Conservation (phyloP, 805 yeast species). For the Lachancea dasiensis region DNA sequence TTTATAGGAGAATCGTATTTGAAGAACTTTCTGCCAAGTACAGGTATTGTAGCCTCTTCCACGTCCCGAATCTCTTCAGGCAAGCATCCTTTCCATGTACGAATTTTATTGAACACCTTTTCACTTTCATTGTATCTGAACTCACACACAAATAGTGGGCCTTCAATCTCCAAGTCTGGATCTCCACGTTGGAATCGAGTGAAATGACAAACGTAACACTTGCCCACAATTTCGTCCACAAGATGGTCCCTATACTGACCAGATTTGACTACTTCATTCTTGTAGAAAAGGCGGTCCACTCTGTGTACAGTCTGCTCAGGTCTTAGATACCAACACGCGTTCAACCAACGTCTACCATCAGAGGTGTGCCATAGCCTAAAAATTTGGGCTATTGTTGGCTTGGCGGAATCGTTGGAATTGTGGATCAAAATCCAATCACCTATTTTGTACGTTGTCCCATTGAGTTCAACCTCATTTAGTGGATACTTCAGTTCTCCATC, state of each 20-base stretch:
- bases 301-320: conserved; percentile 98
- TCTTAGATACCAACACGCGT: conserved; percentile 96
- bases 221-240: conserved; percentile 82
- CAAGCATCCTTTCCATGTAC: conserved; percentile 98
- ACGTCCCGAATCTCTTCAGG: conserved; percentile 90
- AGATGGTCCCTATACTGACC: conserved; percentile 95
- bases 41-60: conserved; percentile 74
- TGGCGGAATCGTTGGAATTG: conserved; percentile 81
- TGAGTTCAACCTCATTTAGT: conserved; percentile 65
- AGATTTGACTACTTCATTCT: conserved; percentile 92
- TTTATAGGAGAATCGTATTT: conserved; percentile 81
- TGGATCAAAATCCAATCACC: conserved; percentile 93
- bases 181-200: conserved; percentile 94
- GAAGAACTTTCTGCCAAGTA: conserved; percentile 60
- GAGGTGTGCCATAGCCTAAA: conserved; percentile 83
- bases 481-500: conserved; percentile 66
- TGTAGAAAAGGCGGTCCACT: conserved; percentile 80
- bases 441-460: conserved; percentile 68
- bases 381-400: conserved; percentile 91
- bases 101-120: conserved; percentile 84
- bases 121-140: conserved; percentile 88
- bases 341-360: conserved; percentile 80
- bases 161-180: conserved; percentile 72
- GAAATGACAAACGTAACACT: conserved; percentile 90
- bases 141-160: conserved; percentile 90